Percentiles rank a stretch among this genome's conserved stretches.
Evolutionary conservation across 371 early-diverging fungal species (phyloP).

Genomic region (Mucor lusitanicus): DNA sequence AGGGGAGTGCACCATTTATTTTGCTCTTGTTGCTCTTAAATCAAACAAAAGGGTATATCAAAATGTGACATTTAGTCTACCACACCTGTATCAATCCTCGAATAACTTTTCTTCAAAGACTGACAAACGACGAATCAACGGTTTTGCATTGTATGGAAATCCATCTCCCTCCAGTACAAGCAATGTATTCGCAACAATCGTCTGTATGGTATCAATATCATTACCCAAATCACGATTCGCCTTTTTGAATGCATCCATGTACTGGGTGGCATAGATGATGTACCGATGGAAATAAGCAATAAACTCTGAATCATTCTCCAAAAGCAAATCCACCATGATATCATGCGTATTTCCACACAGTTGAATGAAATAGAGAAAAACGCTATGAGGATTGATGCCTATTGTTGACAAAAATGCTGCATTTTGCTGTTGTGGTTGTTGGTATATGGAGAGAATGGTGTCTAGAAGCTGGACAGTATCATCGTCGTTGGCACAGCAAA

Average conservation of each 20-base stretch:
- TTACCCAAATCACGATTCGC: not conserved
- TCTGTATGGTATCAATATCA: not conserved
- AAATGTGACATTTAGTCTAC: no score
- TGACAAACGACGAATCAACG: slow-evolving; percentile 9
- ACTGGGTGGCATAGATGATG: not conserved
- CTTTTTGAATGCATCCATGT: not conserved
- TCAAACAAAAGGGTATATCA: not conserved
- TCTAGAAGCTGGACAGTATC: slow-evolving; percentile 7
- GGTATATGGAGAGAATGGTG: slow-evolving; percentile 9
- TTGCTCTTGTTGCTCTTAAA: not conserved
- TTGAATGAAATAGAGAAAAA: slow-evolving; percentile 20
- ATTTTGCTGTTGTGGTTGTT: not conserved
- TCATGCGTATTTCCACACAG: slow-evolving; percentile 20
- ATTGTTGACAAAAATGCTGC: not conserved
- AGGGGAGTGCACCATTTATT: not conserved
- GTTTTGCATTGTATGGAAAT: slow-evolving; percentile 23
- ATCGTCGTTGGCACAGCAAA: slow-evolving; percentile 24
- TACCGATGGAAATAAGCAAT: slow-evolving; percentile 19
- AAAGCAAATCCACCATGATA: slow-evolving; percentile 23
- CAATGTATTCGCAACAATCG: slow-evolving; percentile 8
- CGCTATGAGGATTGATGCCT: slow-evolving; percentile 15
- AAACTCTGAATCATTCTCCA: slow-evolving; percentile 19
- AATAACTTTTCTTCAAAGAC: slow-evolving; percentile 8
- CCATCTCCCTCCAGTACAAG: slow-evolving; percentile 17
- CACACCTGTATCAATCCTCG: not conserved